Evolutionary conservation across 1,284 basidiomycete species (phyloP), one percentile per base, ranked within the genome.

Genomic region (Austroboletus novae-zelandiae): DNA sequence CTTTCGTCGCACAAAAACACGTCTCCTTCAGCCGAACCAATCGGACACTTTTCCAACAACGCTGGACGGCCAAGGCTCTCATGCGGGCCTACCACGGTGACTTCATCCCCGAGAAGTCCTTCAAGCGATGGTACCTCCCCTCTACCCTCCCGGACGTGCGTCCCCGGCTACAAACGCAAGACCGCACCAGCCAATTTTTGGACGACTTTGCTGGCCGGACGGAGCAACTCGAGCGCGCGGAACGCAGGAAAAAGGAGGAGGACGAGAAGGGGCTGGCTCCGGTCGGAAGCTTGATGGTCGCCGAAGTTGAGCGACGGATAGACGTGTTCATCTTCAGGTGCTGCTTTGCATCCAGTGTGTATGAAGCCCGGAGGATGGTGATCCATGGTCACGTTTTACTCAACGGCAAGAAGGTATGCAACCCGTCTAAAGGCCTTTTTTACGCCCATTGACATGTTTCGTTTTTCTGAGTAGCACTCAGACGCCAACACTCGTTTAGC

Each of bases 21-120:
- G 71, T 80, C 10, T 50, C 61, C 34, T 95, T 92, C 71, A 83
- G 74, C 49, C 71, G 74, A 47, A 79, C 83, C 4, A 70, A 71
- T 52, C 69, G 77, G 50, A 88, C 90, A 0, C 80, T 98, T 45
- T 98, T 91, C 73, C 91, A 97, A 71, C 91, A 98, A 66, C 87
- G 95, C 36, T 98, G 94, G 91, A 77, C 77, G 23, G 83, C 92
- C 15, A 98, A 98, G 71, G 80, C 86, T n/a, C 82, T 95, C 54
- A 81, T 94, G 30, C 86, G 95, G 51, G 94, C 85, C 5, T 99
- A 99, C 76, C 96, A 99, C 68, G 95, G 95, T 36, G 95, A 99
- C 78, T 90, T 84, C 71, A 94, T 98, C 56, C 86, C 87, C 49
- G 93, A 96, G 74, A 90, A 88, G 62, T 84, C 86, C 37, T 98